These are phyloP conservation scores for Gomphus sp. DNA, from an alignment of 1,284 basidiomycete species.

Conservation along the genomic window DNA sequence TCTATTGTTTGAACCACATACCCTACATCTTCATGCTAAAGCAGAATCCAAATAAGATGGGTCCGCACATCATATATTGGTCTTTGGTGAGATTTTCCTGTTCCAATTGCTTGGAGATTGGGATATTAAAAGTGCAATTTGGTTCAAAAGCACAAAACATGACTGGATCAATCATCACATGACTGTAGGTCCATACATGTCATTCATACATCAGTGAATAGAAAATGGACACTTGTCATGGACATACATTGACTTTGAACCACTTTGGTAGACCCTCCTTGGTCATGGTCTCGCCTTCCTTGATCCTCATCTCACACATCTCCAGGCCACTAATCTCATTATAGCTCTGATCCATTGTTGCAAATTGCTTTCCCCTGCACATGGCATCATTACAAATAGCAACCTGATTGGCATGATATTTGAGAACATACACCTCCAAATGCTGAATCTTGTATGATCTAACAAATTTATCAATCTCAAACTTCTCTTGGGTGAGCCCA, in stretches of 20 bases:
- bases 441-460: conserved; percentile 18
- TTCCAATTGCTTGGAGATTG: conserved; percentile 14
- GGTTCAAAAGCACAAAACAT: conserved; percentile 19
- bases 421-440: conserved; percentile 18
- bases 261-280: not conserved
- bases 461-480: conserved; percentile 16
- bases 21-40: conserved; percentile 24
- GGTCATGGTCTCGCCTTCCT: not conserved
- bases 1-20: conserved; percentile 11
- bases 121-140: conserved; percentile 15
- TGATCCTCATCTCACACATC: conserved; percentile 1
- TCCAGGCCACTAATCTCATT: conserved; percentile 17
- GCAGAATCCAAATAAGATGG: conserved; percentile 22
- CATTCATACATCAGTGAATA: not conserved
- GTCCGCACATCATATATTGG: conserved; percentile 21
- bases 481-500: conserved; percentile 16
- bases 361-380: conserved; percentile 16
- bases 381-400: conserved; percentile 12
- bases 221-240: not conserved
- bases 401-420: conserved; percentile 14
- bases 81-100: conserved; percentile 18
- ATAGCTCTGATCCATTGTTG: conserved; percentile 12
- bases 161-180: conserved; percentile 22
- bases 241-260: conserved; percentile 11
- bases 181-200: conserved; percentile 16